Base-by-base conservation (phyloP, 2,329 filamentous ascomycete species). In the Xylariaceae sp. region DNA sequence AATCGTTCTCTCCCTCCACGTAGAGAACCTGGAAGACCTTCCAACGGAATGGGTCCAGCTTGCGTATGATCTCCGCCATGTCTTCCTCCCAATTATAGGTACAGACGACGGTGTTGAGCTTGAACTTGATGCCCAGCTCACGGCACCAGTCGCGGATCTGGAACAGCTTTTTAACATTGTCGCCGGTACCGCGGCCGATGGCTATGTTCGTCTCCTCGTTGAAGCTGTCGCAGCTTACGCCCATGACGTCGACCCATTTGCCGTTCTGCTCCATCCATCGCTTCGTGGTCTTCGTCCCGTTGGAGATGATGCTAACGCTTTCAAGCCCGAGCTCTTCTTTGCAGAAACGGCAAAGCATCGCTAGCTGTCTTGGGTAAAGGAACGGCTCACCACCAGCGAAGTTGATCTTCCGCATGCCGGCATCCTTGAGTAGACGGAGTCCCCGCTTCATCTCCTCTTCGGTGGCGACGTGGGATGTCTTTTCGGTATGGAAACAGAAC, bases 401-500 rank as follows among this genome's bases (percentile, higher is more conserved):
- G 63, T 81, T 81, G 62, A 81, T 68, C 61, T 80, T 82, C 47
- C 67, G 71, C 78, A 81, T 81, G 13, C 78, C 79, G 2, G 76
- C 78, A 1, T 73, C 59, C 49, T 71, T 71, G 12, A 82, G 71
- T 1, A 79, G 68, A 1, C 51, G 60, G 3, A 82, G 69, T 8
- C 74, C 78, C 1, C 53, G 57, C 61, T 79, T 75, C 36, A 75
- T 75, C 0, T 75, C 64, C 0, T 68, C 63, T n/a, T 73, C 57
- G 4, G 68, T 54, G 2, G 71, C 69, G 3, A 76, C 70, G 61
- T 76, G 66, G 2, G 74, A 78, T 1, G 72, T 72, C 34, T 70
- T 80, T 6, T 73, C 77, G 1, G 78, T 82, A 63, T 82, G 78
- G 68, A 83, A 82, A 65, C 79, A 83, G 67, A 82, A 82, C 8